Evolutionary conservation across 306 rosid species (phyloP).

Genomic region (Sicyos baderoa): DNA sequence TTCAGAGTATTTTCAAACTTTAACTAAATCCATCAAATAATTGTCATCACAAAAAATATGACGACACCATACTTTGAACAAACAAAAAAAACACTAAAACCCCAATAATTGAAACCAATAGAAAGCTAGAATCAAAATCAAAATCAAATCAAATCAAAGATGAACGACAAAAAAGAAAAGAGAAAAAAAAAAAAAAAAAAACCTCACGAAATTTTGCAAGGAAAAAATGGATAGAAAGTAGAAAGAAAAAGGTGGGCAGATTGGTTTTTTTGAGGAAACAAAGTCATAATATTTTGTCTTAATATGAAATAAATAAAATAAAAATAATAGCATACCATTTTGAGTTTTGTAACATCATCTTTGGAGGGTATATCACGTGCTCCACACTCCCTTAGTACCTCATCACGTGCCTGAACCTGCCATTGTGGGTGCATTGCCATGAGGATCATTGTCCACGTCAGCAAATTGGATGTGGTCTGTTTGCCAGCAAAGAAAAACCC

Average conservation of each 20-base stretch:
- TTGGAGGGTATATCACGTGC: slow-evolving; percentile 83
- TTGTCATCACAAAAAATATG: neutral
- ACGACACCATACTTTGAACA: neutral
- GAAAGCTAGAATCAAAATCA: neutral
- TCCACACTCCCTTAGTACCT: slow-evolving; percentile 67
- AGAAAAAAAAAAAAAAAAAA: too few species aligned
- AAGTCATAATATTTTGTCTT: neutral
- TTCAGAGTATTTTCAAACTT: neutral
- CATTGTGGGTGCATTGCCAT: slow-evolving; percentile 96
- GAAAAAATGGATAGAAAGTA: neutral
- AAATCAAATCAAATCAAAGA: neutral
- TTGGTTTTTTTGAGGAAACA: slow-evolving; percentile 25
- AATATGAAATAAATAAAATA: too few species aligned
- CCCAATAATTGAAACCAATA: neutral
- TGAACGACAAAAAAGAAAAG: neutral
- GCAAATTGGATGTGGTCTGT: slow-evolving; percentile 94
- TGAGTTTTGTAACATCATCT: slow-evolving; percentile 71
- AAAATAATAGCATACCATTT: slow-evolving; percentile 47
- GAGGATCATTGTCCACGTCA: slow-evolving; percentile 95
- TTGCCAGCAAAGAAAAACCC: slow-evolving; percentile 97
- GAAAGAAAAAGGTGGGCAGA: slow-evolving; percentile 28
- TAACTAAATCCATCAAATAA: neutral
- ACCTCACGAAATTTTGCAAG: too few species aligned
- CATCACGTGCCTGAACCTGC: slow-evolving; percentile 93
- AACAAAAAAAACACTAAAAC: neutral